Percentiles rank a stretch among this genome's conserved stretches.
phyloP scores from a whole-genome alignment of 225 moss, liverwort and hornwort genomes.

The Bryum argenteum region DNA sequence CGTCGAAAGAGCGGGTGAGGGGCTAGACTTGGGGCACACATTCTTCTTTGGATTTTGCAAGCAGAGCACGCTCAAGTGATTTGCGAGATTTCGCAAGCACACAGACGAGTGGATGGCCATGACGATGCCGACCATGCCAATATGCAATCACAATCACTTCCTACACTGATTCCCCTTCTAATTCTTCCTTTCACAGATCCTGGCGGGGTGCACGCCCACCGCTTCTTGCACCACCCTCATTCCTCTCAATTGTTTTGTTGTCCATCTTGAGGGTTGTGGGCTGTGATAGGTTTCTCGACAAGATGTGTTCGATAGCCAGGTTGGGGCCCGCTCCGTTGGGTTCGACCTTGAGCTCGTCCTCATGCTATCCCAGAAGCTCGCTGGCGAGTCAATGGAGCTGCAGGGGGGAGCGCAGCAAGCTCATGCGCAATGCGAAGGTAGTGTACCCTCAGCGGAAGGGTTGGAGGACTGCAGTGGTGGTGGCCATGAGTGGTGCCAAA shows the following conservation, averaged over 20 bases:
- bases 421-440: constrained; percentile 30
- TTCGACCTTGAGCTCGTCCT: background rate
- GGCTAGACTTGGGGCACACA: background rate
- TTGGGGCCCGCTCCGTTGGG: constrained; percentile 25
- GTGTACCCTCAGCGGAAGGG: background rate
- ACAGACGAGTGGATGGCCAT: constrained; percentile 9
- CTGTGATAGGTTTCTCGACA: background rate
- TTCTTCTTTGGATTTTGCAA: constrained; percentile 8
- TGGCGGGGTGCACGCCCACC: too few species aligned
- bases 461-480: constrained; percentile 25
- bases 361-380: constrained; percentile 25
- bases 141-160: background rate
- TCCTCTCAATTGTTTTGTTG: background rate
- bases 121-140: background rate
- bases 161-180: background rate
- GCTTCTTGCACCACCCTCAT: constrained; percentile 18
- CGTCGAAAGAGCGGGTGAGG: background rate
- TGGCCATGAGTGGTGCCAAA: constrained; percentile 56
- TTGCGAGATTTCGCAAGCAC: constrained; percentile 22
- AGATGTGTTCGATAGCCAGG: constrained; percentile 31
- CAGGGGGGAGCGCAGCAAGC: constrained; percentile 23
- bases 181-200: background rate
- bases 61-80: background rate
- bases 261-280: background rate
- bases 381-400: constrained; percentile 31